Percentiles rank a stretch among this genome's conserved stretches.
These are phyloP conservation scores for Diaporthe citri DNA, from an alignment of 2,329 filamentous ascomycete genomes.

Conservation along the genomic window DNA sequence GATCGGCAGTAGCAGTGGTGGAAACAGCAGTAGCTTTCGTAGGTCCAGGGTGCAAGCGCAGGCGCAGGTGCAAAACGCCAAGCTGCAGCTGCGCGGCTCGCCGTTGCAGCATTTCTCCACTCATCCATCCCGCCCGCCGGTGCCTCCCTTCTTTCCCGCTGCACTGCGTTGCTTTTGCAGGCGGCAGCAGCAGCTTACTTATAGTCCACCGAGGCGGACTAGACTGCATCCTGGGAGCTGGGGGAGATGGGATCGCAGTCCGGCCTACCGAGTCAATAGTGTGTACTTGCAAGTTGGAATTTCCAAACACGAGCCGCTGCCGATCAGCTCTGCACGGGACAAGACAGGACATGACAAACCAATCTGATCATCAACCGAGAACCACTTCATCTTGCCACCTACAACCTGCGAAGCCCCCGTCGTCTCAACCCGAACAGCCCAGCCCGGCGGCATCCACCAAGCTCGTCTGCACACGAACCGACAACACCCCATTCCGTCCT, in stretches of 20 bases:
- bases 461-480: constrained; percentile 8
- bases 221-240: neutral
- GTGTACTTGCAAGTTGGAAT: neutral
- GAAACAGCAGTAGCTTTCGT: neutral
- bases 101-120: constrained; percentile 23
- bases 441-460: neutral
- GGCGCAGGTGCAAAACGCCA: constrained; percentile 23
- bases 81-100: constrained; percentile 21
- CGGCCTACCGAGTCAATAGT: neutral
- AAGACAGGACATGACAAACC: neutral
- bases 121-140: neutral
- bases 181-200: constrained; percentile 1
- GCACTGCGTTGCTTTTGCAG: neutral
- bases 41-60: neutral
- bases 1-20: constrained; percentile 5
- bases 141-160: neutral
- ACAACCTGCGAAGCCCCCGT: constrained; percentile 3
- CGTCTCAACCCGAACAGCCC: neutral
- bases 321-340: constrained; percentile 16
- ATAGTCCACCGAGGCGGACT: neutral
- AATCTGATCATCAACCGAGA: constrained; percentile 1
- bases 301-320: constrained; percentile 20
- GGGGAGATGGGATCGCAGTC: neutral
- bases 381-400: constrained; percentile 16
- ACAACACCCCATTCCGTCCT: neutral